These are phyloP conservation scores for Castanea crenata DNA, from an alignment of 306 rosid genomes.

Conservation along the genomic window DNA sequence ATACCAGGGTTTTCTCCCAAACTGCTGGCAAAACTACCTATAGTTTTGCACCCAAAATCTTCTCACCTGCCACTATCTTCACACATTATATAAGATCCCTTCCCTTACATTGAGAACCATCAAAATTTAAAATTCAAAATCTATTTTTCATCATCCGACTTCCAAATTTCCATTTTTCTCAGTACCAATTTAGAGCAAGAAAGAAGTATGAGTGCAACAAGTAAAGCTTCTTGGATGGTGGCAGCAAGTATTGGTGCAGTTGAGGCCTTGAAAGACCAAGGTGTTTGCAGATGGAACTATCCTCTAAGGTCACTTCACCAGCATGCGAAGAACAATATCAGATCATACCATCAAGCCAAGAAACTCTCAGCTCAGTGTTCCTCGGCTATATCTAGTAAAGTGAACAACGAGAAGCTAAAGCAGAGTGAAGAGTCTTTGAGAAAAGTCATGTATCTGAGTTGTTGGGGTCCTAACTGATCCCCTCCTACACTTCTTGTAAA, in stretches of 20 bases:
- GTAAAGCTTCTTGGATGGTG: slow-evolving; percentile 20
- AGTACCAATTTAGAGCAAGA: neutral
- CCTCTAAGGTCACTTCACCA: slow-evolving; percentile 22
- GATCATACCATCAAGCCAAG: slow-evolving; percentile 21
- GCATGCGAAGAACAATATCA: slow-evolving; percentile 19
- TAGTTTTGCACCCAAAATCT: neutral
- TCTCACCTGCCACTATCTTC: neutral
- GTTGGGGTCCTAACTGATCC: slow-evolving; percentile 22
- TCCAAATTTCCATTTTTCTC: neutral
- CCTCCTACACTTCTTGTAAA: neutral
- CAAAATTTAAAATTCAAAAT: too few relatives aligned
- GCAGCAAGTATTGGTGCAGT: slow-evolving; percentile 33
- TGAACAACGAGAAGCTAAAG: slow-evolving; percentile 3
- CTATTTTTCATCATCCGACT: neutral
- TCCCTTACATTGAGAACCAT: neutral
- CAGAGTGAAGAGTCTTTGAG: slow-evolving; percentile 24
- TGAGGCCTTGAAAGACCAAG: slow-evolving; percentile 33
- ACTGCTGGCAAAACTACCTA: slow-evolving; percentile 5
- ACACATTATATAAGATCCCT: neutral
- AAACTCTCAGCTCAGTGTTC: slow-evolving; percentile 2
- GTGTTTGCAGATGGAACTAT: slow-evolving; percentile 28
- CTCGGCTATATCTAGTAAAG: slow-evolving; percentile 6
- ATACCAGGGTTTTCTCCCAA: slow-evolving; percentile 10
- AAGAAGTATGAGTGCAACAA: slow-evolving; percentile 17
- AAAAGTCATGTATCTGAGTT: slow-evolving; percentile 25